Base-by-base conservation (phyloP, 352 stramenopile genomes). In the Globisporangium iwayamae region DNA sequence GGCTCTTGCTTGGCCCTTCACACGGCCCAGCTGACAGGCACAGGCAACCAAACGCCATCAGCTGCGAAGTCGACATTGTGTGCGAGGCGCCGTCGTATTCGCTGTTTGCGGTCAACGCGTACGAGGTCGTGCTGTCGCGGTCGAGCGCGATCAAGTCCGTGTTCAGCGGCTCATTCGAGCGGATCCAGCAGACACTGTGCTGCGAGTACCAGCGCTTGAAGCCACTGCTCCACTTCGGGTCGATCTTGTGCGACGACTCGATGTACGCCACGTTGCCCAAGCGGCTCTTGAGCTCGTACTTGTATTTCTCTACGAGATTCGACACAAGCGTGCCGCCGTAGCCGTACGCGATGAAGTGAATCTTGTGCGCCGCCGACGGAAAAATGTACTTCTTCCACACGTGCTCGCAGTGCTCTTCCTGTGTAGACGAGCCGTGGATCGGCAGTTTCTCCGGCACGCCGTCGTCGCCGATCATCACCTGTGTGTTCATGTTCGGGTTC, bases 401-500 rank as follows among this genome's bases (percentile, higher is more conserved):
- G 62, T 95, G 83, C 43, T 96, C 76, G 43, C 81, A 88, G 63
- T 97, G 90, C 25, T 96, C 87, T n/a, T 96, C 85, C 8, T 89
- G 85, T 28, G 86, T 94, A 13, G 84, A 84, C 0, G 86, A 96
- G 10, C 80, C 81, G 53, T 85, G 73, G 53, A 97, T 96, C 0
- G 86, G 76, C 63, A 95, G 73, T 65, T 96, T 96, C 50, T 83
- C 75, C 14, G 77, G 67, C n/a, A 68, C 54, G 25, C 85, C 73
- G 51, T 89, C 81, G 2, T 56, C 55, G 2, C 76, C 70, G n/a
- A 87, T 67, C 73, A 96, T 91, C 6, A 85, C 66, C 62, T 91
- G 81, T 32, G 89, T 94, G 69, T 97, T 97, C 72, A 92, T 91
- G 72, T 96, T 97, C 2, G 90, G 89, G 66, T 96, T 95, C 75